Evolutionary conservation across 441 rosid species (phyloP).

Genomic region (Hura crepitans): DNA sequence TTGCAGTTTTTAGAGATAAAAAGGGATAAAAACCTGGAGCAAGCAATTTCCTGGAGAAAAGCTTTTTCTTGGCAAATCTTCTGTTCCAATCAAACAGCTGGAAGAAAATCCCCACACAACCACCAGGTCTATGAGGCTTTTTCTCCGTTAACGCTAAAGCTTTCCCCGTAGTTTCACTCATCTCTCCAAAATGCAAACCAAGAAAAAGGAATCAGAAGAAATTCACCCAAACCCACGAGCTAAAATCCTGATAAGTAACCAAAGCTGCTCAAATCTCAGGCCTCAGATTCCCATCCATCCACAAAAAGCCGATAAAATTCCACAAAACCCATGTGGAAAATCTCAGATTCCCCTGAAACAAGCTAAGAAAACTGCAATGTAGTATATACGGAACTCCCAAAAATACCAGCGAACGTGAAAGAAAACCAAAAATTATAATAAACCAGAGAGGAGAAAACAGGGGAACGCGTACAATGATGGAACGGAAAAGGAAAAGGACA

Average conservation of each 20-base stretch:
- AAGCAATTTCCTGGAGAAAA: conserved; percentile 69
- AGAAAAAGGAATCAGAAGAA: neutral
- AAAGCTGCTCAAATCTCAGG: conserved; percentile 19
- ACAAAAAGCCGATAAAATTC: conserved; percentile 10
- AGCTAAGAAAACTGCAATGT: conserved; percentile 17
- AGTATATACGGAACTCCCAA: conserved; percentile 1
- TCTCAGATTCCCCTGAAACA: conserved; percentile 6
- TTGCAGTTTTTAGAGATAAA: neutral
- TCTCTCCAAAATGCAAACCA: conserved; percentile 32
- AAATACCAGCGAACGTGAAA: conserved; percentile 1
- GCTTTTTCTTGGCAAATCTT: conserved; percentile 69
- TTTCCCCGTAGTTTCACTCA: conserved; percentile 44
- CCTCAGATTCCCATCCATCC: conserved; percentile 23
- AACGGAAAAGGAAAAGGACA: conserved; percentile 24
- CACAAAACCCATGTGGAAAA: conserved; percentile 11
- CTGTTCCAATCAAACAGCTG: conserved; percentile 88
- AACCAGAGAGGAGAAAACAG: conserved; percentile 2
- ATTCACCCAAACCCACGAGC: neutral
- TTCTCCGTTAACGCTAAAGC: conserved; percentile 67
- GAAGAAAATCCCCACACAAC: conserved; percentile 84
- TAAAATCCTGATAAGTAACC: conserved; percentile 3
- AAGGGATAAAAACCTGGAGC: conserved; percentile 48
- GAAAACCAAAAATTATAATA: too few species aligned
- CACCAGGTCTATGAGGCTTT: conserved; percentile 56
- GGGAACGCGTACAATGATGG: conserved; percentile 18